These are phyloP conservation scores for Geum urbanum DNA, from an alignment of 306 rosid species.

Conservation along the genomic window DNA sequence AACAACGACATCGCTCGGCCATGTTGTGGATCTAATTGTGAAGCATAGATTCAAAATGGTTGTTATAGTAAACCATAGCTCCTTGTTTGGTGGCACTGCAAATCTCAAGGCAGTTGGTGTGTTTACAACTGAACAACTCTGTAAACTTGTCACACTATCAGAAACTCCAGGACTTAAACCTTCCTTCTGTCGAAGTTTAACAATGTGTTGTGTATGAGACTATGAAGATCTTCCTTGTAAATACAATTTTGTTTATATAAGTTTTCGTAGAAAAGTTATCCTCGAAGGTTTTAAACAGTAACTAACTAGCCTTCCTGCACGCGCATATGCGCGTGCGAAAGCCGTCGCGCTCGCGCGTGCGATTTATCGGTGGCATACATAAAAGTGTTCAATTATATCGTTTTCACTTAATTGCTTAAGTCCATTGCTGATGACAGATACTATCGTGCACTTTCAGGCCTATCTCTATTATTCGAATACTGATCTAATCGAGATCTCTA, in stretches of 20 bases:
- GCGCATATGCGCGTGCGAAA: no score
- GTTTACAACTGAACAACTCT: conserved; percentile 53
- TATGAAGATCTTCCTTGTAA: background rate
- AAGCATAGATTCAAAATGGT: conserved; percentile 53
- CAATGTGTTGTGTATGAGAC: background rate
- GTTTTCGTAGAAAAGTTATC: background rate
- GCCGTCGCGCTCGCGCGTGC: no score
- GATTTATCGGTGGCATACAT: no score
- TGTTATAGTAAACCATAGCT: conserved; percentile 44
- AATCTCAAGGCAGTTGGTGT: conserved; percentile 60
- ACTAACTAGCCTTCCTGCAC: no score
- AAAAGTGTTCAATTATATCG: no score
- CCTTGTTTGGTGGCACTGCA: conserved; percentile 28
- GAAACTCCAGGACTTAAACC: conserved; percentile 28
- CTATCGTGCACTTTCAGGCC: no score
- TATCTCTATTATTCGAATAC: no score
- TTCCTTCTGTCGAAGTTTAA: conserved; percentile 29
- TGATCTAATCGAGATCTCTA: no score
- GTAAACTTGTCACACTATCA: conserved; percentile 35
- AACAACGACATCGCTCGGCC: conserved; percentile 46
- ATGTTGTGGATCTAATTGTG: conserved; percentile 58
- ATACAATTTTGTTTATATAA: background rate
- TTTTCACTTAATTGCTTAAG: no score
- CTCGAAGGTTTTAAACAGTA: background rate
- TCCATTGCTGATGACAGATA: no score